Conservation (phyloP, 768 basidiomycete genomes). For the Leccinum uliginosum region DNA sequence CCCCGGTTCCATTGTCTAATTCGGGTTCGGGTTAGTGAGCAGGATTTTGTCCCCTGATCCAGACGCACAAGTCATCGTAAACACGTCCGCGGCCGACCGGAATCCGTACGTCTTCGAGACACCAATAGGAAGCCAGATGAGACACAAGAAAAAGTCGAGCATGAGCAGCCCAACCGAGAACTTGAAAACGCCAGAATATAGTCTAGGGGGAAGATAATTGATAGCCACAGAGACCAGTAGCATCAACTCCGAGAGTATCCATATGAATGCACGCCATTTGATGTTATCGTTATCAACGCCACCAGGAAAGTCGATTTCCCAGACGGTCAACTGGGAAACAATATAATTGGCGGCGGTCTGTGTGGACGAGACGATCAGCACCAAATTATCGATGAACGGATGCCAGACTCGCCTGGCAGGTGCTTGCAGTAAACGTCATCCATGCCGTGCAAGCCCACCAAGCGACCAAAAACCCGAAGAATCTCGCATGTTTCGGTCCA, state of each 20-base stretch:
- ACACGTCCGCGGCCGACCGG: slow-evolving; percentile 77
- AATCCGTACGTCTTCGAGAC: slow-evolving; percentile 89
- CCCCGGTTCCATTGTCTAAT: slow-evolving; percentile 85
- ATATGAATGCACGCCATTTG: slow-evolving; percentile 83
- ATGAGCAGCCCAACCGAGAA: slow-evolving; percentile 71
- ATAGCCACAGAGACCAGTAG: slow-evolving; percentile 69
- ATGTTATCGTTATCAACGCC: slow-evolving; percentile 65
- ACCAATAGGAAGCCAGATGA: slow-evolving; percentile 91
- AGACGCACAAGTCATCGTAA: slow-evolving; percentile 69
- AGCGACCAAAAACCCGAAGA: slow-evolving; percentile 86
- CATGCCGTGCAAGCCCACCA: slow-evolving; percentile 96
- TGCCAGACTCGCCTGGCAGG: slow-evolving; percentile 62
- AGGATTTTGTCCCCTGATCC: slow-evolving; percentile 25
- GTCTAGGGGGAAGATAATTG: slow-evolving; percentile 78
- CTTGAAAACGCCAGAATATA: slow-evolving; percentile 75
- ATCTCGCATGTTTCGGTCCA: slow-evolving; percentile 79
- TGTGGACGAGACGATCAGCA: neutral
- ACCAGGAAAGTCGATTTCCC: slow-evolving; percentile 79
- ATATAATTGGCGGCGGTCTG: slow-evolving; percentile 89
- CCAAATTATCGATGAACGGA: neutral
- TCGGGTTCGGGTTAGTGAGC: neutral
- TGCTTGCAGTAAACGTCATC: slow-evolving; percentile 90
- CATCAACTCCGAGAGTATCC: slow-evolving; percentile 75
- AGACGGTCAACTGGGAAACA: slow-evolving; percentile 78
- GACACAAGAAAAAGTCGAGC: slow-evolving; percentile 82